These are phyloP conservation scores for Syzygium grande DNA, from an alignment of 345 rosid genomes.

Conservation along the genomic window DNA sequence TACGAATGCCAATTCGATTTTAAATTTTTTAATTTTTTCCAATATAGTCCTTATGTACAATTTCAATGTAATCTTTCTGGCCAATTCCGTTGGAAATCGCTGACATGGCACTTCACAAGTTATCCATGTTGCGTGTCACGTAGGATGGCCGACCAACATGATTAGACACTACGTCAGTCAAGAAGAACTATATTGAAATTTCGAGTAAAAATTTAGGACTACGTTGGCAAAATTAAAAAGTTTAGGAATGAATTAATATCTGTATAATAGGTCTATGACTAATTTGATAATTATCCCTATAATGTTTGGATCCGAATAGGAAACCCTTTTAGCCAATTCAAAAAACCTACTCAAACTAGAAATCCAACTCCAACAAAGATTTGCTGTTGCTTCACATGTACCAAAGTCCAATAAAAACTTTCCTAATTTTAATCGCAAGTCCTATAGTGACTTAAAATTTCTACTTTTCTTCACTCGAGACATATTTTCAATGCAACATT, in stretches of 20 bases:
- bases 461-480: background rate
- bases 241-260: background rate
- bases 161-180: no score
- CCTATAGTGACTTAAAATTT: background rate
- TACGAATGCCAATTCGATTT: no score
- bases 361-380: background rate
- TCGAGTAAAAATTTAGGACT: background rate
- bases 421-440: background rate
- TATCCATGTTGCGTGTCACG: no score
- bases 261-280: background rate
- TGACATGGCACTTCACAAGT: no score
- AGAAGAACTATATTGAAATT: no score
- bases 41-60: no score
- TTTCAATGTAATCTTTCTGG: no score
- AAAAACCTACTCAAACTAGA: background rate
- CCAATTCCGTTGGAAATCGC: no score
- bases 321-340: background rate
- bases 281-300: background rate
- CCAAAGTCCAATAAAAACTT: background rate
- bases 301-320: background rate
- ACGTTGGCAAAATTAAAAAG: background rate
- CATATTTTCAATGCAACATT: background rate
- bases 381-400: background rate
- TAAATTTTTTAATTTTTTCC: no score
- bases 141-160: no score